Evolutionary conservation across 495 filamentous ascomycete genomes (phyloP).

Genomic region (Trichoderma orchidacearum): DNA sequence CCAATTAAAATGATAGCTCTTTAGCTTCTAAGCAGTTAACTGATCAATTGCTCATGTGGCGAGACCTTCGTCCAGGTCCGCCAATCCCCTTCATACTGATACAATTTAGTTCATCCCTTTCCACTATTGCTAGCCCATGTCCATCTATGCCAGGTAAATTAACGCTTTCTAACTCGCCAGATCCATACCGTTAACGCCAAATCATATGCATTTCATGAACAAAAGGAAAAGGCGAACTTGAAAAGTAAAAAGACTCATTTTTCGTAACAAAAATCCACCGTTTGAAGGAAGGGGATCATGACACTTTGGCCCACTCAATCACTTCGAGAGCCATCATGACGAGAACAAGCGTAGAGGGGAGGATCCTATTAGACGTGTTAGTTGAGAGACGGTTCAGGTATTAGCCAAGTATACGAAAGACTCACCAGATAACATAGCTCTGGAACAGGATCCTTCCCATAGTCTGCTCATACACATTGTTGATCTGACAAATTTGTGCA

Average conservation of each 20-base stretch:
- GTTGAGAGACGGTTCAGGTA: neutral
- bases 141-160: neutral
- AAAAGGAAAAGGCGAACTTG: neutral
- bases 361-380: slow-evolving; percentile 48
- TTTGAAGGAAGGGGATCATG: neutral
- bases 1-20: too few relatives aligned
- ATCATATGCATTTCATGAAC: neutral
- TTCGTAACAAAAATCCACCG: neutral
- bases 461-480: slow-evolving; percentile 82
- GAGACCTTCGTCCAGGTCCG: neutral
- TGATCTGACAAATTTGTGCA: slow-evolving; percentile 97
- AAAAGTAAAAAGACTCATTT: neutral
- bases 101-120: neutral
- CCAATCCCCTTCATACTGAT: neutral
- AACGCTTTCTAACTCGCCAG: neutral
- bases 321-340: slow-evolving; percentile 89
- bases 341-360: slow-evolving; percentile 80
- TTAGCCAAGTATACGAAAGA: slow-evolving; percentile 5
- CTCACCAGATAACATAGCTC: slow-evolving; percentile 92
- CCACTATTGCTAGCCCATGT: neutral
- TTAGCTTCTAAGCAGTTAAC: neutral
- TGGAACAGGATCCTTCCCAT: slow-evolving; percentile 93
- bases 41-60: neutral
- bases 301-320: slow-evolving; percentile 63
- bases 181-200: neutral